phyloP scores from a whole-genome alignment of 306 rosid species.

The Castanea sativa region DNA sequence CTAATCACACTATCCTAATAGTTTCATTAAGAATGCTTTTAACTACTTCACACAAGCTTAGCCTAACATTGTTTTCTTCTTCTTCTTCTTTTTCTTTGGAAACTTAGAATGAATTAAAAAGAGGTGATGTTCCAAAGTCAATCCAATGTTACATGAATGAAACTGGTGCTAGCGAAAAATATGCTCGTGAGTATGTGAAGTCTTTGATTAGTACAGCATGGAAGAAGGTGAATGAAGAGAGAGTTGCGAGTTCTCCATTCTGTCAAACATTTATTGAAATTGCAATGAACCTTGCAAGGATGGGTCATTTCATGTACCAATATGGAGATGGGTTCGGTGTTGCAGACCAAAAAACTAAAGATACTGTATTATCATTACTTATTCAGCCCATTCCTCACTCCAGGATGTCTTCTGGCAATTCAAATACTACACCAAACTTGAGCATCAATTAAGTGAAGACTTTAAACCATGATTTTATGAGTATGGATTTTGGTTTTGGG shows the following conservation, averaged over 20 bases:
- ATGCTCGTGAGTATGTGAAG: neutral
- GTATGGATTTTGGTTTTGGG: no score
- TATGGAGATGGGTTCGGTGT: neutral
- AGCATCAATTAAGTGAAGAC: no score
- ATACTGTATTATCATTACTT: neutral
- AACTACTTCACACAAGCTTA: neutral
- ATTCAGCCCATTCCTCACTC: neutral
- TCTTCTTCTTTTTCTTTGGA: neutral
- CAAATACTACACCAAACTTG: no score
- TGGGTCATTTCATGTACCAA: constrained; percentile 11
- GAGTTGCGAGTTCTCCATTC: neutral
- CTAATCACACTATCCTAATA: neutral
- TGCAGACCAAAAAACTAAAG: neutral
- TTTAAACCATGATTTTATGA: no score
- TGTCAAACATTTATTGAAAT: neutral
- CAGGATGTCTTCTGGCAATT: no score
- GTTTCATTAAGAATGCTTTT: neutral
- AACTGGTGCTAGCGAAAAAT: neutral
- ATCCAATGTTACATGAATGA: constrained; percentile 30
- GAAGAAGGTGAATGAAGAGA: constrained; percentile 12
- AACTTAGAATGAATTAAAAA: constrained; percentile 5
- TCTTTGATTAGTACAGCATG: constrained; percentile 7
- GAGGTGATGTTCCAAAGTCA: constrained; percentile 21
- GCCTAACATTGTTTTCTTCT: neutral
- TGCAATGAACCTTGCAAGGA: constrained; percentile 3